These are phyloP conservation scores for Leishmania gerbilli DNA, from an alignment of 208 protist species.

Conservation along the genomic window DNA sequence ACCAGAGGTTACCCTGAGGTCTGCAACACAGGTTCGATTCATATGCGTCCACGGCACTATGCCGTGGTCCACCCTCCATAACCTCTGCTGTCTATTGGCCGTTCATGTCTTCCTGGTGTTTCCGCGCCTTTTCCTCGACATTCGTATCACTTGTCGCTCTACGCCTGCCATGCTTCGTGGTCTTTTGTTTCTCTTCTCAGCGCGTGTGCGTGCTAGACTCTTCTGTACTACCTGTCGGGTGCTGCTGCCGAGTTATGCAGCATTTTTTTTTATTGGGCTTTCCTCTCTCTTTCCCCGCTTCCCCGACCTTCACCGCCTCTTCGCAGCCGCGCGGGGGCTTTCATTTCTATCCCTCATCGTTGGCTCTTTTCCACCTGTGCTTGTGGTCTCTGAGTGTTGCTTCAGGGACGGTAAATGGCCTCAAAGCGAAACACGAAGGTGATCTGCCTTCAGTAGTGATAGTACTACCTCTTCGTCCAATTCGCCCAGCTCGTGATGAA, in stretches of 20 bases:
- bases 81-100: background rate
- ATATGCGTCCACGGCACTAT: background rate
- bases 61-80: background rate
- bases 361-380: background rate
- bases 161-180: background rate
- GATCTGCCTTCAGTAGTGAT: background rate
- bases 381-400: background rate
- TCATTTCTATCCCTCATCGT: background rate
- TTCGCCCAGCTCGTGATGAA: background rate
- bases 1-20: background rate
- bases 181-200: background rate
- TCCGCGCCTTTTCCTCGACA: background rate
- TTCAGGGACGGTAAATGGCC: background rate
- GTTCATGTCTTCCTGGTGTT: background rate
- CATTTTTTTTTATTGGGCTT: background rate
- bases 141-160: background rate
- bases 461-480: background rate
- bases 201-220: background rate
- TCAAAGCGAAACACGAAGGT: background rate
- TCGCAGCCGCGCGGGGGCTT: background rate
- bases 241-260: background rate
- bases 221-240: background rate
- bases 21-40: background rate
- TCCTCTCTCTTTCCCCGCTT: background rate
- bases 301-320: background rate